Evolutionary conservation across 2,329 filamentous ascomycete genomes (phyloP).

Genomic region (Penicillium sp.): DNA sequence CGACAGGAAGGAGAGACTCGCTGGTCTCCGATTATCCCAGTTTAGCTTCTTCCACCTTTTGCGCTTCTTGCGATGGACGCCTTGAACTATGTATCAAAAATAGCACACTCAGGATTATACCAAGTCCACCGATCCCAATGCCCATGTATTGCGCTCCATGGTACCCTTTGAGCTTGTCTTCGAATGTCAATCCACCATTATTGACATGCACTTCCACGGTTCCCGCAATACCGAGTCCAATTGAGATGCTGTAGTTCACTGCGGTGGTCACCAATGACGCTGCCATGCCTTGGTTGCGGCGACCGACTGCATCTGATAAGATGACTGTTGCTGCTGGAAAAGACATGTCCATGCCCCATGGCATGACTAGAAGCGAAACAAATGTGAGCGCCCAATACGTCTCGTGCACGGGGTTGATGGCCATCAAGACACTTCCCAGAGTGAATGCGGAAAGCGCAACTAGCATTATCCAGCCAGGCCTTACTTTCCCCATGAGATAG

Average conservation of each 20-base stretch:
- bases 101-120: conserved; percentile 18
- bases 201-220: conserved; percentile 55
- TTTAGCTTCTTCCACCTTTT: too few relatives aligned
- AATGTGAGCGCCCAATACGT: conserved; percentile 42
- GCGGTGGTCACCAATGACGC: conserved; percentile 59
- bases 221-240: conserved; percentile 64
- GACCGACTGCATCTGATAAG: conserved; percentile 51
- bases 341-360: conserved; percentile 53
- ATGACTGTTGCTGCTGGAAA: conserved; percentile 61
- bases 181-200: conserved; percentile 24
- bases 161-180: conserved; percentile 34
- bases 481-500: conserved; percentile 28
- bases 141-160: conserved; percentile 39
- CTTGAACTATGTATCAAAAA: conserved; percentile 8
- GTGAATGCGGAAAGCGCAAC: conserved; percentile 30
- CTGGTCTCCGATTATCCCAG: neutral
- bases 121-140: conserved; percentile 28
- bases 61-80: neutral
- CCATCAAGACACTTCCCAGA: conserved; percentile 36
- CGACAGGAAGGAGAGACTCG: neutral
- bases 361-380: conserved; percentile 24
- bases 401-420: conserved; percentile 37
- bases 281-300: conserved; percentile 50
- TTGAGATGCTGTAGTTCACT: conserved; percentile 65
- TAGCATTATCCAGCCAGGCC: conserved; percentile 33